Conservation (phyloP, 768 basidiomycete genomes). For the Lentinula boryana region DNA sequence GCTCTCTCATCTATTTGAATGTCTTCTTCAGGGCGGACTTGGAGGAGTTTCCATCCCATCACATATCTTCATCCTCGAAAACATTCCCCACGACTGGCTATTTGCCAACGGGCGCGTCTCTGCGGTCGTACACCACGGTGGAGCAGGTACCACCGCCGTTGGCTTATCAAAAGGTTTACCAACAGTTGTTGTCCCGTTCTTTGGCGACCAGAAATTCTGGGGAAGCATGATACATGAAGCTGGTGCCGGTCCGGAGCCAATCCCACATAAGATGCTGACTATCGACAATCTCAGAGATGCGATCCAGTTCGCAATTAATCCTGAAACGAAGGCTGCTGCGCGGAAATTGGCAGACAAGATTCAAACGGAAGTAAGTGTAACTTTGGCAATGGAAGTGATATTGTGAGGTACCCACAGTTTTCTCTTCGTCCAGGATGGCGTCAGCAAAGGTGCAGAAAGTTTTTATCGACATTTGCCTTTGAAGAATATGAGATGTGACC, state of each 20-base stretch:
- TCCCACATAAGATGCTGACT: slow-evolving; percentile 45
- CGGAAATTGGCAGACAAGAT: slow-evolving; percentile 44
- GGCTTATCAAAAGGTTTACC: slow-evolving; percentile 55
- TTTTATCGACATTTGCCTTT: slow-evolving; percentile 58
- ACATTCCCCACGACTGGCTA: slow-evolving; percentile 67
- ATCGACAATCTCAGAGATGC: slow-evolving; percentile 47
- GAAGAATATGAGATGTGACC: slow-evolving; percentile 58
- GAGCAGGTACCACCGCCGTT: slow-evolving; percentile 62
- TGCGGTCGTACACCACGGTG: slow-evolving; percentile 61
- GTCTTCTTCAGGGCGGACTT: slow-evolving; percentile 37
- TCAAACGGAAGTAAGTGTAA: slow-evolving; percentile 32
- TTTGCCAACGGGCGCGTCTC: slow-evolving; percentile 48
- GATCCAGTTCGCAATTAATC: slow-evolving; percentile 41
- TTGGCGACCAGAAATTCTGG: slow-evolving; percentile 61
- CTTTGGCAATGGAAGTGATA: neutral
- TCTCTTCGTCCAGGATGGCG: slow-evolving; percentile 33
- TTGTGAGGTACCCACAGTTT: neutral
- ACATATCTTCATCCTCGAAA: slow-evolving; percentile 57
- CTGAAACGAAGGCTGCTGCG: slow-evolving; percentile 43
- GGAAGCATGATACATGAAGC: slow-evolving; percentile 58
- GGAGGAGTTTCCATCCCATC: slow-evolving; percentile 46
- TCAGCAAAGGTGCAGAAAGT: slow-evolving; percentile 39
- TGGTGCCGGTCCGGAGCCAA: slow-evolving; percentile 57
- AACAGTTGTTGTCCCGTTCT: slow-evolving; percentile 60
- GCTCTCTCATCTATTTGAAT: neutral